Percentiles rank a stretch among this genome's conserved stretches.
Evolutionary conservation across 2,329 filamentous ascomycete genomes (phyloP).

Genomic region (Epichloe coenophiala): DNA sequence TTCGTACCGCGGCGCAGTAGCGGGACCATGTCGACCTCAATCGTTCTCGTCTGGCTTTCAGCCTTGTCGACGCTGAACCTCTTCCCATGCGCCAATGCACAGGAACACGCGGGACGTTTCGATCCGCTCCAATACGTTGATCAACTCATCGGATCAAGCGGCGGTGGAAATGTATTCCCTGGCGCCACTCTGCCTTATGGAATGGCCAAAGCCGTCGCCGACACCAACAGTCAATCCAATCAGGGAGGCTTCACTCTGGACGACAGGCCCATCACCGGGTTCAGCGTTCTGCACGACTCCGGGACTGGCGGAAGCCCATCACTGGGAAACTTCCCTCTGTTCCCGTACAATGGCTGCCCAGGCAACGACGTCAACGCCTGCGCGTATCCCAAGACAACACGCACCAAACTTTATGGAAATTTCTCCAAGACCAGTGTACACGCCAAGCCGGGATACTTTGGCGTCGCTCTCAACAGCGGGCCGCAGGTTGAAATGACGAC

Average conservation of each 20-base stretch:
- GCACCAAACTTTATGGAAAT: slow-evolving; percentile 21
- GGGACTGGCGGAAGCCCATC: slow-evolving; percentile 46
- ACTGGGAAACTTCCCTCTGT: slow-evolving; percentile 60
- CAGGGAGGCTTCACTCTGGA: slow-evolving; percentile 45
- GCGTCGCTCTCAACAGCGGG: slow-evolving; percentile 42
- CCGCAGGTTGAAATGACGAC: slow-evolving; percentile 54
- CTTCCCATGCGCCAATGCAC: neutral
- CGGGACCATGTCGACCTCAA: neutral
- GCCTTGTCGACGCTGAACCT: neutral
- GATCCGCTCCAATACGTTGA: slow-evolving; percentile 19
- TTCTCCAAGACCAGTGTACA: slow-evolving; percentile 38
- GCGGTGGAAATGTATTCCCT: slow-evolving; percentile 28
- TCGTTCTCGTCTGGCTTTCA: neutral
- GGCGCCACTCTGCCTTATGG: slow-evolving; percentile 31
- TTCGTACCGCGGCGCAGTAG: too few relatives aligned
- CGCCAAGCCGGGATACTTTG: slow-evolving; percentile 52
- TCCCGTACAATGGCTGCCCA: slow-evolving; percentile 49
- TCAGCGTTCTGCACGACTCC: slow-evolving; percentile 45
- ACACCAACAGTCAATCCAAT: slow-evolving; percentile 24
- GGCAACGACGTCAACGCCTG: slow-evolving; percentile 49
- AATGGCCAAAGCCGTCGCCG: slow-evolving; percentile 44
- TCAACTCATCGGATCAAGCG: slow-evolving; percentile 21
- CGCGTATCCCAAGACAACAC: slow-evolving; percentile 38
- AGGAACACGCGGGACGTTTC: neutral
- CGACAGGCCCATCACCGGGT: slow-evolving; percentile 35